Percentiles rank a stretch among this genome's conserved stretches.
phyloP scores from a whole-genome alignment of 2,329 filamentous ascomycete species.

The Fusarium sp. region DNA sequence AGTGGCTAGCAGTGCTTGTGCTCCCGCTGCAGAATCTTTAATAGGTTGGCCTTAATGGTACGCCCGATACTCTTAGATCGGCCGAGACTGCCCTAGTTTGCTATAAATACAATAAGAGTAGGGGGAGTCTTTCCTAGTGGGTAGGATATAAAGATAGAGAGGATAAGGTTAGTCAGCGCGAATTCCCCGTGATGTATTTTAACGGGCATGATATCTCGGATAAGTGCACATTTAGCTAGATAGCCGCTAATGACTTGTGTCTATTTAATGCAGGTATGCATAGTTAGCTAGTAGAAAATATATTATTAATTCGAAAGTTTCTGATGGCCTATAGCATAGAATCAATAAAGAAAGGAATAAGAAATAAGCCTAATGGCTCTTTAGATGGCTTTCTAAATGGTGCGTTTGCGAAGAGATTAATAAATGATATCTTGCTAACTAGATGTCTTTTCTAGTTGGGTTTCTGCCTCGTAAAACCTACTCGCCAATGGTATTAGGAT shows the following conservation, averaged over 20 bases:
- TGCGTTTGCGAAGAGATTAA: no score
- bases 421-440: no score
- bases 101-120: background rate
- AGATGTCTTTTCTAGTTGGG: no score
- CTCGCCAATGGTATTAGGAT: no score
- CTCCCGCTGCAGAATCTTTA: constrained; percentile 2
- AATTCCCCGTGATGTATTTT: constrained; percentile 39
- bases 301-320: constrained; percentile 16
- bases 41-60: background rate
- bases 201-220: constrained; percentile 31
- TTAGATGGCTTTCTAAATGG: no score
- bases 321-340: background rate
- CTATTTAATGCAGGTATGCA: constrained; percentile 10
- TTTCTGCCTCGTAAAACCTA: no score
- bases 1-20: constrained; percentile 7
- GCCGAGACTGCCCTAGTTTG: background rate
- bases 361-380: no score
- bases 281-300: constrained; percentile 9
- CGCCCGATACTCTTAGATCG: background rate
- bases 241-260: constrained; percentile 22
- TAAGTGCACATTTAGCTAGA: constrained; percentile 34
- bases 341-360: no score
- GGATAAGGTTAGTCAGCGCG: constrained; percentile 6
- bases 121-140: constrained; percentile 9
- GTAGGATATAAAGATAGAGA: constrained; percentile 20